A percentile compares a stretch with the other conserved stretches of the same genome.
Evolutionary conservation across 371 early-diverging fungal species (phyloP).

Genomic region (Synchytrium microbalum): DNA sequence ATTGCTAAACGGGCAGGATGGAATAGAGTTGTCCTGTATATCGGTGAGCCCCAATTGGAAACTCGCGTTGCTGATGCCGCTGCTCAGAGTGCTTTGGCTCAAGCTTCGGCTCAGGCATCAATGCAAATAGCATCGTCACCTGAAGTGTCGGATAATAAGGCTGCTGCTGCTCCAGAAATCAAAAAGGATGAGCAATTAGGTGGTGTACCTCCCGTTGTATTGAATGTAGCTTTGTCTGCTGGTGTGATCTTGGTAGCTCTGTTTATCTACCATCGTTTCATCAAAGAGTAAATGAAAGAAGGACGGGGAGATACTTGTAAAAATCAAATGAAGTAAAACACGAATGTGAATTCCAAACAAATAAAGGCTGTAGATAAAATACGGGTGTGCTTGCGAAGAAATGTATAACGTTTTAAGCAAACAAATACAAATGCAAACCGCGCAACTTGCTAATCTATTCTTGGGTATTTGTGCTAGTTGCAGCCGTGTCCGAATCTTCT

Average conservation of each 20-base stretch:
- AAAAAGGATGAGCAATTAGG: background rate
- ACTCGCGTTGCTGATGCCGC: background rate
- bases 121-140: background rate
- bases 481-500: too few relatives aligned
- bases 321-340: too few relatives aligned
- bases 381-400: too few relatives aligned
- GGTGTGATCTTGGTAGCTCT: background rate
- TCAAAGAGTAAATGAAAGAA: background rate
- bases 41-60: conserved; percentile 33
- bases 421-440: too few relatives aligned
- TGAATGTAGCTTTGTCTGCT: background rate
- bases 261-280: background rate
- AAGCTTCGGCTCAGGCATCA: background rate
- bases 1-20: conserved; percentile 68
- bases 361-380: too few relatives aligned
- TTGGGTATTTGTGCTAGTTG: too few relatives aligned
- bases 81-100: background rate
- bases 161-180: too few relatives aligned
- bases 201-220: background rate
- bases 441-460: too few relatives aligned
- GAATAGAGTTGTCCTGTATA: conserved; percentile 68
- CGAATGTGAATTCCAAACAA: too few relatives aligned
- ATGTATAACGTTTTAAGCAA: too few relatives aligned
- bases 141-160: too few relatives aligned
- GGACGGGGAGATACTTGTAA: too few relatives aligned